Evolutionary conservation across 139 green algal species (phyloP).

Genomic region (Spirogloea muscicola): DNA sequence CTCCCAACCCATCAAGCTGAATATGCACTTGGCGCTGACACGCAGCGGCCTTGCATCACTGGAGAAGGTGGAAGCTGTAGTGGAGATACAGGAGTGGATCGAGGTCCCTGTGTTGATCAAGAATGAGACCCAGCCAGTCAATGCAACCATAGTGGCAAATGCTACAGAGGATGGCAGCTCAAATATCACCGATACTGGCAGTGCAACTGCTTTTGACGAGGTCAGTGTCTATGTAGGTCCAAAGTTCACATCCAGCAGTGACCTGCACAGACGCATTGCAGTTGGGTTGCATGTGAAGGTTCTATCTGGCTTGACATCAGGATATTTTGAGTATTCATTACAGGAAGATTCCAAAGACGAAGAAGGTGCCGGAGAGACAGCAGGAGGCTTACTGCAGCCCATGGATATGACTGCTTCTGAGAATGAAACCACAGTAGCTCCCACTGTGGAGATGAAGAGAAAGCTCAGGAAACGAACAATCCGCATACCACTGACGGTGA

Average conservation of each 20-base stretch:
- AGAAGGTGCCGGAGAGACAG: no score
- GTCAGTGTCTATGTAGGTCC: no score
- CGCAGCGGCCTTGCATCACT: constrained; percentile 28
- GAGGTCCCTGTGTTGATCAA: constrained; percentile 23
- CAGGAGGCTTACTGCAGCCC: no score
- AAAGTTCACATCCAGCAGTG: no score
- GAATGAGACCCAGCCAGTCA: constrained; percentile 2
- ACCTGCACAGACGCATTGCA: no score
- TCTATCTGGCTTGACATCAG: no score
- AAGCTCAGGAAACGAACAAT: constrained; percentile 41
- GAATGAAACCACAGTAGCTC: not conserved
- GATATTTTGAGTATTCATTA: no score
- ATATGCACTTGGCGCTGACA: constrained; percentile 34
- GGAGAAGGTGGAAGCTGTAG: constrained; percentile 41
- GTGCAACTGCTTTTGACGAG: no score
- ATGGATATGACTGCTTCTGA: no score
- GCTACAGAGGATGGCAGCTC: not conserved
- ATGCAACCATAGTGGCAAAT: not conserved
- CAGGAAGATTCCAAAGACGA: no score
- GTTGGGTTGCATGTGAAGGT: no score
- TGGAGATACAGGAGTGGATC: constrained; percentile 34
- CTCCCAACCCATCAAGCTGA: constrained; percentile 29
- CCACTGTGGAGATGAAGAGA: constrained; percentile 25
- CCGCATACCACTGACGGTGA: constrained; percentile 31
- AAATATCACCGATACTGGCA: no score